Conservation (phyloP, 2,329 filamentous ascomycete genomes). For the Epichloe glyceriae region DNA sequence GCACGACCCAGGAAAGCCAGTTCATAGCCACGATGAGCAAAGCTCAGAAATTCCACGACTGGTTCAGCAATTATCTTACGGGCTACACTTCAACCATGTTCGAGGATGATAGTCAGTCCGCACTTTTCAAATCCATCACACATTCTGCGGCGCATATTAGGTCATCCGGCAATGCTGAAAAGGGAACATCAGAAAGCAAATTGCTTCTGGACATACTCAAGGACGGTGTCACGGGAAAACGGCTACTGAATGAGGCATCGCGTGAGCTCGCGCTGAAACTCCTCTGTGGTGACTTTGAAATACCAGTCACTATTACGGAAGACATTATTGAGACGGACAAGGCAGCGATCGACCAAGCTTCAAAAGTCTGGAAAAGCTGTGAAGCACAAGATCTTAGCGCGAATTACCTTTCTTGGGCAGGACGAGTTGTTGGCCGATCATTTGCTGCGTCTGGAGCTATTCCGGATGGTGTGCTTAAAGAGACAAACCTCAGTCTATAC, state of each 20-base stretch:
- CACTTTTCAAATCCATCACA: conserved; percentile 54
- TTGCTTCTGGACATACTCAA: conserved; percentile 68
- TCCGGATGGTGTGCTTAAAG: conserved; percentile 44
- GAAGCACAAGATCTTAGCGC: conserved; percentile 47
- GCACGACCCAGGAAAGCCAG: conserved; percentile 74
- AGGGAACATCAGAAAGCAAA: conserved; percentile 61
- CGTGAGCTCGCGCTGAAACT: conserved; percentile 57
- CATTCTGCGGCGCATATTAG: conserved; percentile 55
- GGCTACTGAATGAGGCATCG: conserved; percentile 58
- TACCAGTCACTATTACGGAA: conserved; percentile 28
- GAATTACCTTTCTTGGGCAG: conserved; percentile 74
- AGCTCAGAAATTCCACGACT: conserved; percentile 61
- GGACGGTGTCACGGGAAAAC: conserved; percentile 49
- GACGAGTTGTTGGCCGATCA: conserved; percentile 68
- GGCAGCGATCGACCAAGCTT: conserved; percentile 46
- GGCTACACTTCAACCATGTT: conserved; percentile 45
- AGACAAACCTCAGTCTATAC: conserved; percentile 42
- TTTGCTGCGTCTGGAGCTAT: conserved; percentile 66
- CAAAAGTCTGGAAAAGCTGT: conserved; percentile 67
- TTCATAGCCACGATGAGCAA: conserved; percentile 65
- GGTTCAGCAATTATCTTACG: conserved; percentile 61
- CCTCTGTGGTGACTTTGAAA: conserved; percentile 62
- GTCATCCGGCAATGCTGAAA: conserved; percentile 54
- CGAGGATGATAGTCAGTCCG: conserved; percentile 31
- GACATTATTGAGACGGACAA: conserved; percentile 60